These are phyloP conservation scores for Lavandula angustifolia DNA, from an alignment of 257 asterid species.

Conservation along the genomic window DNA sequence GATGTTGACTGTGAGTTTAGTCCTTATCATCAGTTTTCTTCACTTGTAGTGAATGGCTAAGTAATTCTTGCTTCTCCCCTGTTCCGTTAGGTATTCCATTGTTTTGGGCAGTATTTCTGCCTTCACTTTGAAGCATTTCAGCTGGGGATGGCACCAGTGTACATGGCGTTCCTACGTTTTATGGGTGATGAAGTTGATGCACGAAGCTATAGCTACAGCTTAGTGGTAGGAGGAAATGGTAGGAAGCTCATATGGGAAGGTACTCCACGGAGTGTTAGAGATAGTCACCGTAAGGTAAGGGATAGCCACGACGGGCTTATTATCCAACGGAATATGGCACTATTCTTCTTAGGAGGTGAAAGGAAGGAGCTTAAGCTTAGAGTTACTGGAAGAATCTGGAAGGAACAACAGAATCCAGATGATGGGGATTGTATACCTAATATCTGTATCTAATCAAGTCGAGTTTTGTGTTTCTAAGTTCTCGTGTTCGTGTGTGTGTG, in stretches of 20 bases:
- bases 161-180: constrained; percentile 81
- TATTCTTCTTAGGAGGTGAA: constrained; percentile 81
- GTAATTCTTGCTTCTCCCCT: not conserved
- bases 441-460: constrained; percentile 50
- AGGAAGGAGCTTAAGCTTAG: constrained; percentile 83
- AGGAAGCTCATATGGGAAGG: constrained; percentile 81
- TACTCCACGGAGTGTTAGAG: constrained; percentile 75
- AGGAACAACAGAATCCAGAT: constrained; percentile 70
- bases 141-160: constrained; percentile 74
- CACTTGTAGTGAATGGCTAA: not conserved
- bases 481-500: no score
- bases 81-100: constrained; percentile 59
- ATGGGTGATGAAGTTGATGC: constrained; percentile 82
- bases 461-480: not conserved
- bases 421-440: constrained; percentile 66
- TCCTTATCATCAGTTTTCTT: not conserved
- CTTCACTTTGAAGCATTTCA: constrained; percentile 86
- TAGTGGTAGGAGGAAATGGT: constrained; percentile 79
- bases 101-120: constrained; percentile 81
- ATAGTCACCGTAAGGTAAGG: constrained; percentile 78
- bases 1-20: constrained; percentile 75
- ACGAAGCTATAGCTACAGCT: constrained; percentile 75
- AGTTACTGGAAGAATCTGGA: constrained; percentile 82
- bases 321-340: constrained; percentile 79
- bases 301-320: constrained; percentile 85